Percentiles rank a stretch among this genome's conserved stretches.
Conservation (phyloP, 805 yeast genomes). For the Nakazawaea ishiwadae region DNA sequence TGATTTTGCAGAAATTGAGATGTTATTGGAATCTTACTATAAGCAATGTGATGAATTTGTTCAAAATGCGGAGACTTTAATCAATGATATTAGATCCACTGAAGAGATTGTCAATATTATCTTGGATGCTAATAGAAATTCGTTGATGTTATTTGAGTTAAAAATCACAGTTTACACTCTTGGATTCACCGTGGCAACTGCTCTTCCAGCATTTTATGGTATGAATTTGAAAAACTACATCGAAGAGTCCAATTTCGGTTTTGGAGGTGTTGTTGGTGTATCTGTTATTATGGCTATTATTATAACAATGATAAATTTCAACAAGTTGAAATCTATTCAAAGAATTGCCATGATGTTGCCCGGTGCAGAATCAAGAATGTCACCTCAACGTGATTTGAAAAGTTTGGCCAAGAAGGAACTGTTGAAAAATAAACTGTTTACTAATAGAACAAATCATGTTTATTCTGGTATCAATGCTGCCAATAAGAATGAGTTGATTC, state of each 20-base stretch:
- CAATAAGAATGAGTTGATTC: neutral
- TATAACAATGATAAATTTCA: conserved; percentile 53
- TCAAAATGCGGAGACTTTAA: conserved; percentile 80
- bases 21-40: conserved; percentile 83
- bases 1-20: conserved; percentile 73
- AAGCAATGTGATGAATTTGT: conserved; percentile 91
- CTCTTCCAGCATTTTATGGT: conserved; percentile 85
- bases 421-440: conserved; percentile 14
- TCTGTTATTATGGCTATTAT: conserved; percentile 19
- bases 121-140: conserved; percentile 85
- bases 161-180: conserved; percentile 79
- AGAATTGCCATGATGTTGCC: conserved; percentile 56
- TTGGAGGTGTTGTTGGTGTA: conserved; percentile 47
- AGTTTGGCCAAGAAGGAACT: conserved; percentile 19
- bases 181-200: conserved; percentile 80
- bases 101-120: conserved; percentile 92
- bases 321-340: conserved; percentile 56
- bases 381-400: too few relatives aligned
- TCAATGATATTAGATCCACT: conserved; percentile 81
- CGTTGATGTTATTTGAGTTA: conserved; percentile 81
- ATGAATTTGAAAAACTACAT: conserved; percentile 79
- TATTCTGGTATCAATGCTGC: conserved; percentile 3
- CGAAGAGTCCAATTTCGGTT: conserved; percentile 64
- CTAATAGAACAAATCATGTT: conserved; percentile 7
- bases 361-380: conserved; percentile 12